Evolutionary conservation across 495 filamentous ascomycete species (phyloP), one percentile per base, ranked within the genome.

Genomic region (Penicillium canariense): DNA sequence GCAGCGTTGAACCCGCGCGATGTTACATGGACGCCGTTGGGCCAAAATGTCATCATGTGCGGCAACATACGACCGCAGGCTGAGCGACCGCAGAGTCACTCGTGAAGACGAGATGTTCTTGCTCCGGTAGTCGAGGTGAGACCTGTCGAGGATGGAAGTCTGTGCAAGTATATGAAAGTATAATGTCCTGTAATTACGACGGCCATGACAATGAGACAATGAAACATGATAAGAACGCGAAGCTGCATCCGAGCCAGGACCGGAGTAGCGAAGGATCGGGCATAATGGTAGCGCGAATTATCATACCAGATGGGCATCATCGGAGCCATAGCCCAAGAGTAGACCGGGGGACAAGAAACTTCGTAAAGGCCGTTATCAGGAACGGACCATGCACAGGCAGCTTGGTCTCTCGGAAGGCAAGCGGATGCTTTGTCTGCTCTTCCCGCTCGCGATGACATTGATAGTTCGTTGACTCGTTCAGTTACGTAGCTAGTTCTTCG

Each of bases 1-100:
- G 69, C 81, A 4, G 86, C 81, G 2, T 70, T 83, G 25, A 85
- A 83, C 62, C 79, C 94, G 30, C 75, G 73, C 34, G 78, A 85
- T 47, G 83, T 90, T 15, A 78, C 71, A 48, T 96, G 90, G 90
- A 74, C 78, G 31, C 82, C 86, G 32, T 69, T 92, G 32, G 90
- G 89, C 15, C 70, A 75, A 35, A 90, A 93, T 72, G 84, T 93
- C 5, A 87, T 94, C 5, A 81, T 95, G 69, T 90, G 84, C 60
- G 89, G 86, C 20, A 80, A 77, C 58, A 80, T 80, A 20, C 66
- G 72, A 35, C 52, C 23, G 39, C 52, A 62, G 34, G 25, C 38
- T 26, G 25, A 54, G 35, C 26, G 30, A 60, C 34, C 11, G 23
- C 42, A 26, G 20, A n/a, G 25, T 27, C 2, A 14, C 31, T 34